Evolutionary conservation across 208 protist genomes (phyloP).

Genomic region (Leishmania martiniquensis): DNA sequence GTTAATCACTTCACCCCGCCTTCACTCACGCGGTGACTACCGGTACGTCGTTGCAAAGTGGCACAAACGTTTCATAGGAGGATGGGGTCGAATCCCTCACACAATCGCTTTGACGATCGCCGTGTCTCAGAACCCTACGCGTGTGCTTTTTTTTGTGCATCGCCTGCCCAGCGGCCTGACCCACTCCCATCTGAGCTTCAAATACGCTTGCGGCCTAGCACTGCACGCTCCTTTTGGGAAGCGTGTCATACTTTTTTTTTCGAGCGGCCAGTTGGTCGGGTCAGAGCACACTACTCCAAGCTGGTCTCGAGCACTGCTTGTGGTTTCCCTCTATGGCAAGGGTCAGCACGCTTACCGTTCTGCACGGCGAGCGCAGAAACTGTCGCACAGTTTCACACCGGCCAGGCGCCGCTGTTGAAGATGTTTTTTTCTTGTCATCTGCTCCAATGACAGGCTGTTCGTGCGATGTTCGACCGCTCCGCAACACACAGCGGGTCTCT

Average conservation of each 20-base stretch:
- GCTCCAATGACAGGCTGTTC: no score
- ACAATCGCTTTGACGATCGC: no score
- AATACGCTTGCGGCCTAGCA: no score
- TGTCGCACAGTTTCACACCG: constrained; percentile 48
- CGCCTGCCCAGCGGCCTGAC: constrained; percentile 25
- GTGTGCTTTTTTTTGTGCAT: no score
- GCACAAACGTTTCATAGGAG: no score
- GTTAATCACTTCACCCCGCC: not conserved
- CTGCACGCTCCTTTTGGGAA: no score
- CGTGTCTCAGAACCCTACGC: no score
- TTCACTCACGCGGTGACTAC: not conserved
- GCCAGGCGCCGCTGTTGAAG: constrained; percentile 28
- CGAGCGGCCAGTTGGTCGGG: constrained; percentile 41
- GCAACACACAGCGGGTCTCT: no score
- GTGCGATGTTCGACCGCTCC: no score
- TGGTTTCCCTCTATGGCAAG: constrained; percentile 34
- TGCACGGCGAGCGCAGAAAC: constrained; percentile 34
- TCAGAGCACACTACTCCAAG: constrained; percentile 43
- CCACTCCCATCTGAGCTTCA: constrained; percentile 22
- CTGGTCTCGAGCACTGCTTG: constrained; percentile 31
- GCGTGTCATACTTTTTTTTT: constrained; percentile 30
- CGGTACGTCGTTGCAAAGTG: no score
- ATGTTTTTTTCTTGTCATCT: constrained; percentile 48
- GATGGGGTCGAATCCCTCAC: no score
- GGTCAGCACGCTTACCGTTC: constrained; percentile 46